phyloP scores from a whole-genome alignment of 2,329 filamentous ascomycete species.

The Xylaria multiplex region DNA sequence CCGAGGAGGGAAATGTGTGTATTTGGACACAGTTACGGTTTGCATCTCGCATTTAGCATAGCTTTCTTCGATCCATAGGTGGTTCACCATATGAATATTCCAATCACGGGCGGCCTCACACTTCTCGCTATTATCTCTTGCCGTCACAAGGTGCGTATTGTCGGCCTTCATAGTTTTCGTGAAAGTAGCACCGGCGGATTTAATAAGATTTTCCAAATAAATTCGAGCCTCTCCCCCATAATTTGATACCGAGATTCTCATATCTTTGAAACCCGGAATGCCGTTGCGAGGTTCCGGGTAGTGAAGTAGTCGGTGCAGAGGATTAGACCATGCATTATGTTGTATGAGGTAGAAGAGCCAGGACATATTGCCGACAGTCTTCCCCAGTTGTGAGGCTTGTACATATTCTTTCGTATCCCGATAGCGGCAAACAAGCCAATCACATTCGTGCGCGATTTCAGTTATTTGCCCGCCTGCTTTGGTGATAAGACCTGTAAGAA shows the following conservation, averaged over 20 bases:
- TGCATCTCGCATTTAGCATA: constrained; percentile 88
- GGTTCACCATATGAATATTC: constrained; percentile 90
- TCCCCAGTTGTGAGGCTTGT: constrained; percentile 77
- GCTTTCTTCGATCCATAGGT: constrained; percentile 97
- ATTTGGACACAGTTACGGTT: constrained; percentile 76
- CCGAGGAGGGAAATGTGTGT: constrained; percentile 84
- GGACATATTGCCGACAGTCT: constrained; percentile 88
- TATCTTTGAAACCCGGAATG: constrained; percentile 79
- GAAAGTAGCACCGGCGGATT: constrained; percentile 83
- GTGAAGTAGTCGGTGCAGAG: constrained; percentile 83
- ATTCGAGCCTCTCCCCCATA: constrained; percentile 94
- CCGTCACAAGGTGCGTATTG: constrained; percentile 95
- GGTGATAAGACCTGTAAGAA: constrained; percentile 76
- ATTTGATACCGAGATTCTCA: constrained; percentile 91
- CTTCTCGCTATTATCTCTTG: constrained; percentile 89
- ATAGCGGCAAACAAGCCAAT: constrained; percentile 89
- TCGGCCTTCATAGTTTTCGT: constrained; percentile 96
- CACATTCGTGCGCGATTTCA: constrained; percentile 71
- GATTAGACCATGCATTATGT: constrained; percentile 87
- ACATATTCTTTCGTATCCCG: constrained; percentile 84
- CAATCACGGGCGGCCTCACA: constrained; percentile 92
- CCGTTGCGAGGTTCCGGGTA: constrained; percentile 84
- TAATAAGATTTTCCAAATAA: constrained; percentile 92
- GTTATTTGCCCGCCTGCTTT: constrained; percentile 77
- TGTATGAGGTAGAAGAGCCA: constrained; percentile 96